Evolutionary conservation across 805 yeast species (phyloP), one percentile per base, ranked within the genome.

Genomic region (Yarrowia sp.): DNA sequence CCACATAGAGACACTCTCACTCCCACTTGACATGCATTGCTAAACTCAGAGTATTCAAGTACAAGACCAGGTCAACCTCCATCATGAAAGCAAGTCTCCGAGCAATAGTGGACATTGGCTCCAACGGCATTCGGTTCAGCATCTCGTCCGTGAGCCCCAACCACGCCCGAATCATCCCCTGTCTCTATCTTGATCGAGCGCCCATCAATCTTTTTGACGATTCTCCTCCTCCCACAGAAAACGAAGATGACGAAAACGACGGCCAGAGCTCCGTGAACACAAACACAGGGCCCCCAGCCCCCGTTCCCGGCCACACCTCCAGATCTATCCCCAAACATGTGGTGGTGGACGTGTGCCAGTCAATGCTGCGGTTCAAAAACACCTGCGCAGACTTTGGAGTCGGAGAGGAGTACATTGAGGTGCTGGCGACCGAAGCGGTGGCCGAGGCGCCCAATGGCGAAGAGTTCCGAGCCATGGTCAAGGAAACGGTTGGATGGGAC

Each of bases 361-460:
- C 91, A 2, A 83, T 90, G 85, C 81, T 82, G 70, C 82, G 94
- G 72, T 89, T 89, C 78, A 84, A 85, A 72, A 79, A 84, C 71
- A 87, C 89, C 50, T 90, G 94, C 75, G 86, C 83, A 66, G 92
- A 88, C 76, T 89, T 89, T 73, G 92, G 91, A 30, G 92, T 89
- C 1, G 83, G 86, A 8, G 74, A 76, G 36, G 82, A 82, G 65
- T 75, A 81, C 15, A 90, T 88, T 13, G 79, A 85, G 69, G 87
- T 89, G 1, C 87, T 89, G 20, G 92, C 91, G 9, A 88, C 93
- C 0, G 92, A 89, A 72, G 91, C 92, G 0, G 86, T 90, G 0
- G 82, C 91, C 72, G 87, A 86, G 70, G 91, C 92, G 2, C 79
- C 86, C 6, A 89, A 89, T 71, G 83, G 88, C 0, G 82, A 81